A percentile compares a stretch with the other conserved stretches of the same genome.
These are phyloP conservation scores for Spergularia bocconei DNA, from an alignment of 148 eudicot genomes.

Conservation along the genomic window DNA sequence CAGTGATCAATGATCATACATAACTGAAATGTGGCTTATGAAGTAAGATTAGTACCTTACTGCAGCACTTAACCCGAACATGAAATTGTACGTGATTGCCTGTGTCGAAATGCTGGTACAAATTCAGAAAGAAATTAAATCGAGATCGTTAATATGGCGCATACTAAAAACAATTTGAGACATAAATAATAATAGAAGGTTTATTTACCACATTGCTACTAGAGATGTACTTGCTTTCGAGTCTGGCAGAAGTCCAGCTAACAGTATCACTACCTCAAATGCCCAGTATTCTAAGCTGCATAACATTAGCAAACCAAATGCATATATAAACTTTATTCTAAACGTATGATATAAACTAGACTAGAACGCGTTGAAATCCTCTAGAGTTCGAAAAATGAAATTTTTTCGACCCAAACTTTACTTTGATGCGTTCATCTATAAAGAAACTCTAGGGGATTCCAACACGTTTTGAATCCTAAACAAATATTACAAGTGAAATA, in stretches of 20 bases:
- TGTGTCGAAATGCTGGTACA: conserved; percentile 62
- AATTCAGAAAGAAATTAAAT: neutral
- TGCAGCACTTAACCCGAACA: conserved; percentile 78
- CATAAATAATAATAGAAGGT: neutral
- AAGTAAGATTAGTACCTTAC: conserved; percentile 46
- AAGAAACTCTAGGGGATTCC: no score
- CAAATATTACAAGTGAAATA: no score
- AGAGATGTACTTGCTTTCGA: conserved; percentile 65
- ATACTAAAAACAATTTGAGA: neutral
- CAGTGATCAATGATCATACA: no score
- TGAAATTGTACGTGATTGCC: conserved; percentile 56
- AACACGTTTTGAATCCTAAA: no score
- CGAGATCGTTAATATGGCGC: neutral
- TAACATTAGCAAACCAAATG: neutral
- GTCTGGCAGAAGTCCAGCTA: conserved; percentile 77
- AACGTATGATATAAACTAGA: no score
- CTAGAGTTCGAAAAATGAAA: no score
- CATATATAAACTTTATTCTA: neutral
- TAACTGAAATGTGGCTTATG: no score
- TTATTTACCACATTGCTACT: conserved; percentile 73
- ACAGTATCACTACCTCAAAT: conserved; percentile 69
- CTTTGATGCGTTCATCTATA: no score
- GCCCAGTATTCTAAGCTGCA: conserved; percentile 88
- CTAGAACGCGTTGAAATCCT: no score
- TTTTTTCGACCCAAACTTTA: no score